Evolutionary conservation across 202 grass and related monocot species (phyloP).

Genomic region (Eragrostis tef): DNA sequence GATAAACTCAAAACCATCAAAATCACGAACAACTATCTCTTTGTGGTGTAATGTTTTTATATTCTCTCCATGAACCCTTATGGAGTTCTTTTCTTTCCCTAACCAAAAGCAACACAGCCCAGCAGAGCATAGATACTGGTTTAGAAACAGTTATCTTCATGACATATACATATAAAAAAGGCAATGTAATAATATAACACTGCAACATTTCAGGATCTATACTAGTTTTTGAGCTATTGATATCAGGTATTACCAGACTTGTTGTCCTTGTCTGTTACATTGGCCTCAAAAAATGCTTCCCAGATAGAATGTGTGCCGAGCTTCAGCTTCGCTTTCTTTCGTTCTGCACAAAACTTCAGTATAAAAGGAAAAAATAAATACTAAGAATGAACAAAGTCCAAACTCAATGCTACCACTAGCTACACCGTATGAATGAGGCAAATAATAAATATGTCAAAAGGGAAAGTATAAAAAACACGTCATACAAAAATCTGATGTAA

Average conservation of each 20-base stretch:
- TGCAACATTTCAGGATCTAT: constrained; percentile 39
- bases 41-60: constrained; percentile 6
- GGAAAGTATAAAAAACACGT: too few species aligned
- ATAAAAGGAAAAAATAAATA: constrained; percentile 45
- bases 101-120: neutral
- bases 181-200: constrained; percentile 23
- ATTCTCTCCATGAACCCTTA: neutral
- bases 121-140: constrained; percentile 10
- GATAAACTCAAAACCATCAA: constrained; percentile 18
- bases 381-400: constrained; percentile 33
- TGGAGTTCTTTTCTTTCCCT: neutral
- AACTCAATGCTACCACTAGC: constrained; percentile 34
- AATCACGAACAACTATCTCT: neutral
- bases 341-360: constrained; percentile 72
- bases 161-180: neutral
- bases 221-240: constrained; percentile 32
- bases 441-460: neutral
- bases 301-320: constrained; percentile 70
- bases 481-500: neutral
- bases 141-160: constrained; percentile 20
- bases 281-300: constrained; percentile 86
- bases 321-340: constrained; percentile 66
- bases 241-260: constrained; percentile 55
- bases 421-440: constrained; percentile 4
- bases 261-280: constrained; percentile 48